Percentiles rank a stretch among this genome's conserved stretches.
Conservation (phyloP, 2,329 filamentous ascomycete genomes). For the Penicillium aurantiogriseum region DNA sequence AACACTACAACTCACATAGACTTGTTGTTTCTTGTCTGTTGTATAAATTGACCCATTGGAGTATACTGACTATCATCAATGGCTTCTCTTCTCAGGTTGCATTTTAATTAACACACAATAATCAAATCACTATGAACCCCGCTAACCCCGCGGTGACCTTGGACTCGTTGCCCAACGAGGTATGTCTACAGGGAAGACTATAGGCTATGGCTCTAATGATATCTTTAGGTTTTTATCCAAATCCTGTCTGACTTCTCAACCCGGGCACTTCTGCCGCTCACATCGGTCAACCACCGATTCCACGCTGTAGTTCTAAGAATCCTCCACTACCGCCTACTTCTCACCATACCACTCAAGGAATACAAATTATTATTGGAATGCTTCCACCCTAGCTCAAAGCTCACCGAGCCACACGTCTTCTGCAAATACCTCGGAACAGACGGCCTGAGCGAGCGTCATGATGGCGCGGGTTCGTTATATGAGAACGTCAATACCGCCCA, state of each 20-base stretch:
- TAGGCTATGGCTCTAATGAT: neutral
- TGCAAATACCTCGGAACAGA: constrained; percentile 67
- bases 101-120: neutral
- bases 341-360: constrained; percentile 57
- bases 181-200: constrained; percentile 13
- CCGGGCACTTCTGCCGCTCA: constrained; percentile 55
- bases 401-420: constrained; percentile 66
- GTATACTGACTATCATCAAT: neutral
- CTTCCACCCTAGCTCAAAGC: constrained; percentile 68
- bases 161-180: constrained; percentile 39
- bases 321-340: constrained; percentile 62
- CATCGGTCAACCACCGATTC: constrained; percentile 61
- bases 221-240: constrained; percentile 50
- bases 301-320: constrained; percentile 62
- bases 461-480: constrained; percentile 39
- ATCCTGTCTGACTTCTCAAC: constrained; percentile 52
- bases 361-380: constrained; percentile 74
- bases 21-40: neutral
- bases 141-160: constrained; percentile 13
- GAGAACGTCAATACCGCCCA: constrained; percentile 31
- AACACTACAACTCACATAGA: neutral
- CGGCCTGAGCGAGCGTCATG: constrained; percentile 51
- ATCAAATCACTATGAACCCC: constrained; percentile 12
- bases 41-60: neutral
- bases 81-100: neutral